phyloP scores from a whole-genome alignment of 352 stramenopile species.

The Globisporangium recalcitrans region DNA sequence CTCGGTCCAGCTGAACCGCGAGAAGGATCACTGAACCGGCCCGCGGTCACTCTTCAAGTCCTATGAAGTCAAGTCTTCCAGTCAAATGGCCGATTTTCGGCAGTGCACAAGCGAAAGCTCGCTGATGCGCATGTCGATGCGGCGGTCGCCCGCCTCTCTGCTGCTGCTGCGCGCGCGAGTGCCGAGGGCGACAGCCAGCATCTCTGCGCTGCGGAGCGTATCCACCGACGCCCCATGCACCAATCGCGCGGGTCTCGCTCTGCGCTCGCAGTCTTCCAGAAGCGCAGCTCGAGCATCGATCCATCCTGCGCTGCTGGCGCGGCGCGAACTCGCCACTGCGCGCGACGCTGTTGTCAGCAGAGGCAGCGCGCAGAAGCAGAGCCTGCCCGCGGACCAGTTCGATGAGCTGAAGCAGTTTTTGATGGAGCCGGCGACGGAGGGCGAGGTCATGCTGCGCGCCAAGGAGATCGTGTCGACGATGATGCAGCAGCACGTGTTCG shows the following conservation, averaged over 20 bases:
- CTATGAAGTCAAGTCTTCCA: too few relatives aligned
- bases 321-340: background rate
- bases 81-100: too few relatives aligned
- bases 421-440: conserved; percentile 32
- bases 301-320: background rate
- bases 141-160: background rate
- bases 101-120: background rate
- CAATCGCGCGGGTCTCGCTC: background rate
- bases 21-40: too few relatives aligned
- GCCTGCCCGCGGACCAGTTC: conserved; percentile 33
- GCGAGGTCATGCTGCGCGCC: conserved; percentile 25
- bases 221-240: background rate
- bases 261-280: background rate
- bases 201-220: background rate
- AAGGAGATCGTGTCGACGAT: conserved; percentile 40
- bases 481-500: conserved; percentile 58
- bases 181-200: background rate
- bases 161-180: background rate
- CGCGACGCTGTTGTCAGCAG: background rate
- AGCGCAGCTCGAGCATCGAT: background rate
- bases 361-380: conserved; percentile 3
- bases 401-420: conserved; percentile 63
- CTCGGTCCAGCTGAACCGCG: too few relatives aligned
- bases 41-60: too few relatives aligned
- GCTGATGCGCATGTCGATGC: background rate